These are phyloP conservation scores for Podaxis rugospora DNA, from an alignment of 768 basidiomycete species.

Conservation along the genomic window DNA sequence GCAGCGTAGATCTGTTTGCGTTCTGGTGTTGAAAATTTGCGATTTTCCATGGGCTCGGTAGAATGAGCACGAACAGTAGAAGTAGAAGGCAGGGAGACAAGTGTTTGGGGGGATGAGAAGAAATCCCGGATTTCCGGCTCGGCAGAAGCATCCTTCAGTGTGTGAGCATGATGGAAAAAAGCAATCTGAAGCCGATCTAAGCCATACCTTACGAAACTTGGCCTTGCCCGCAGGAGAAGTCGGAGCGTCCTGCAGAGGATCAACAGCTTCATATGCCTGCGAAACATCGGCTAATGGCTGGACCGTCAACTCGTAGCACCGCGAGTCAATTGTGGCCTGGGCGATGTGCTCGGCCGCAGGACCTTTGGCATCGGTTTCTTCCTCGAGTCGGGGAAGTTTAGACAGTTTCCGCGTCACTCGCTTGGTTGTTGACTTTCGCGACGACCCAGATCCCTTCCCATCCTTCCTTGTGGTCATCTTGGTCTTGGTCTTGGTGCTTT, in stretches of 20 bases:
- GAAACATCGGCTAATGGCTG: slow-evolving; percentile 74
- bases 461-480: slow-evolving; percentile 25
- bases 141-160: slow-evolving; percentile 43
- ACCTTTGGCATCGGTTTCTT: slow-evolving; percentile 28
- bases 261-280: slow-evolving; percentile 52
- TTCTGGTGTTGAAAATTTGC: slow-evolving; percentile 68
- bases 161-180: slow-evolving; percentile 10
- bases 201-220: slow-evolving; percentile 30
- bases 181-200: slow-evolving; percentile 11
- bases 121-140: slow-evolving; percentile 59
- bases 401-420: slow-evolving; percentile 19
- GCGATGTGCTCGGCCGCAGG: slow-evolving; percentile 28
- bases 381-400: slow-evolving; percentile 42
- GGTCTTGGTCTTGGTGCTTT: slow-evolving; percentile 24
- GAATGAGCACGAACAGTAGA: slow-evolving; percentile 19
- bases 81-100: slow-evolving; percentile 22
- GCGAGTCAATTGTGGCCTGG: slow-evolving; percentile 62
- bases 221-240: slow-evolving; percentile 20
- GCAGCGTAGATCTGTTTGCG: slow-evolving; percentile 67
- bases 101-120: slow-evolving; percentile 33
- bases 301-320: slow-evolving; percentile 78
- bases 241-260: slow-evolving; percentile 12
- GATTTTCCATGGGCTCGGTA: slow-evolving; percentile 24
- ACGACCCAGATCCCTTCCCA: slow-evolving; percentile 23
- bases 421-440: slow-evolving; percentile 33